A percentile compares a stretch with the other conserved stretches of the same genome.
phyloP scores from a whole-genome alignment of 148 eudicot genomes.

The Arctostaphylos glauca region DNA sequence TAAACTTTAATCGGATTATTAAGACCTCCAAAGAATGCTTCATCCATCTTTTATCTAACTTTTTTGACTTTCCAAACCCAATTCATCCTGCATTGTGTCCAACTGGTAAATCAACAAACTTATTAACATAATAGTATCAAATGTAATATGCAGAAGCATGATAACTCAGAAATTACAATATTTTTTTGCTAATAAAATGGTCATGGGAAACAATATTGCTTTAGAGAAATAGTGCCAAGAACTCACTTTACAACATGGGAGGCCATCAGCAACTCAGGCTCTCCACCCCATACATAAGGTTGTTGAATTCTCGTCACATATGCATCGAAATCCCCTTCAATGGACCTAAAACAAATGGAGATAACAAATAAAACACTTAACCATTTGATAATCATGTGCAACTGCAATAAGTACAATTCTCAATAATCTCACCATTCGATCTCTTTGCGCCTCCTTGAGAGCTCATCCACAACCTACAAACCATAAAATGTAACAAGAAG shows the following conservation, averaged over 20 bases:
- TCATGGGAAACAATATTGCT: not conserved
- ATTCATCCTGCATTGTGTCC: not conserved
- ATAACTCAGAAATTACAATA: too few species aligned
- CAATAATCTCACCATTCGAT: slow-evolving; percentile 50
- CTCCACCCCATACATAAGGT: slow-evolving; percentile 81
- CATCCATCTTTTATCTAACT: not conserved
- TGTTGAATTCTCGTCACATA: slow-evolving; percentile 60
- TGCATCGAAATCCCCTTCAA: slow-evolving; percentile 72
- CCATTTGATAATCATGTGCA: not conserved
- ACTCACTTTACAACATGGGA: slow-evolving; percentile 76
- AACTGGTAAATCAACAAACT: not conserved
- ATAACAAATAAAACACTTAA: not conserved
- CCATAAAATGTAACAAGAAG: not conserved
- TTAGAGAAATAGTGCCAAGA: not conserved
- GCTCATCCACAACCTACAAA: slow-evolving; percentile 74
- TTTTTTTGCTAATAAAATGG: not conserved
- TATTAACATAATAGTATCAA: not conserved
- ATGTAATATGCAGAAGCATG: not conserved
- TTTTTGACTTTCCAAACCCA: not conserved
- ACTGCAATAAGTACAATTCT: not conserved
- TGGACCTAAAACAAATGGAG: slow-evolving; percentile 40
- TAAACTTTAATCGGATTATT: not conserved
- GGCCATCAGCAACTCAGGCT: slow-evolving; percentile 71
- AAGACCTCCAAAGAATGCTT: not conserved
- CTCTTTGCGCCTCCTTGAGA: slow-evolving; percentile 70